phyloP scores from a whole-genome alignment of 495 filamentous ascomycete genomes.

The Tirmania nivea region DNA sequence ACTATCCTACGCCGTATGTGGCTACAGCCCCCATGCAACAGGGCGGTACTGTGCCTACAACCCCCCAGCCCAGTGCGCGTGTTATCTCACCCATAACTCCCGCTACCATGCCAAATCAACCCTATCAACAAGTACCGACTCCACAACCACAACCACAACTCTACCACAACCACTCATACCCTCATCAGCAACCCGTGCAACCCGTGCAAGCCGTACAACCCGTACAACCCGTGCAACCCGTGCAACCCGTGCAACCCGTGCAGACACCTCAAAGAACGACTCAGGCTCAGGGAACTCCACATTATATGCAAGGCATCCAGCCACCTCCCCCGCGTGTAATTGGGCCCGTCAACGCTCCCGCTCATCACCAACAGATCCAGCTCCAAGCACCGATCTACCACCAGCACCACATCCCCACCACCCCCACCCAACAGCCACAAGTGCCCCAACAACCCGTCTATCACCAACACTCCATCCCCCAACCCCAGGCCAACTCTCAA shows the following conservation, averaged over 20 bases:
- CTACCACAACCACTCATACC: background rate
- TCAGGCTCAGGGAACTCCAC: background rate
- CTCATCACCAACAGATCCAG: background rate
- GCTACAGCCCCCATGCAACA: too few relatives aligned
- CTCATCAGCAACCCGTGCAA: background rate
- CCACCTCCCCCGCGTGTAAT: constrained; percentile 4
- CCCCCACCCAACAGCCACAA: background rate
- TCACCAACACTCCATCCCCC: constrained; percentile 13
- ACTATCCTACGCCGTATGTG: too few relatives aligned
- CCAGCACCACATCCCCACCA: background rate
- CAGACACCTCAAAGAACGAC: background rate
- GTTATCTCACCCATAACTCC: background rate
- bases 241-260: background rate
- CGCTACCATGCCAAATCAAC: background rate
- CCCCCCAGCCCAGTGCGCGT: background rate
- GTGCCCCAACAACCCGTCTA: background rate
- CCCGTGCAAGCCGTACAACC: too few relatives aligned
- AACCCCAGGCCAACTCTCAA: constrained; percentile 3
- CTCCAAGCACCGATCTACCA: background rate
- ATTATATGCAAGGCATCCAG: background rate
- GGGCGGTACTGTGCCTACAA: background rate
- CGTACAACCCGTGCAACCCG: too few relatives aligned
- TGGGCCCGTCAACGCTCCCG: background rate
- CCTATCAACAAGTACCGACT: too few relatives aligned
- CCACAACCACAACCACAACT: background rate